Conservation (phyloP, 495 filamentous ascomycete genomes). For the Talaromyces wortmannii region DNA sequence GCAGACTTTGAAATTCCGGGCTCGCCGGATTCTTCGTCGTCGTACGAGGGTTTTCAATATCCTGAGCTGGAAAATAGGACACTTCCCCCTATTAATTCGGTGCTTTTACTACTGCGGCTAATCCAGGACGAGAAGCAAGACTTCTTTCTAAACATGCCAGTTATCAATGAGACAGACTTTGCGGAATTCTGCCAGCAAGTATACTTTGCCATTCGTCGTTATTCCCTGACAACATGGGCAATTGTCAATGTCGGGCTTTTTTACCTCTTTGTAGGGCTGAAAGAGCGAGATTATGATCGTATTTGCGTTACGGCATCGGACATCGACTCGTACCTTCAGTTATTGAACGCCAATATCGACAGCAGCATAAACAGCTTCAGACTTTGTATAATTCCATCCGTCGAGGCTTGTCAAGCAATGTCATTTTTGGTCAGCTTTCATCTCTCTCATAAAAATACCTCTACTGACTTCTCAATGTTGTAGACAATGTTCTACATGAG, state of each 20-base stretch:
- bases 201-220: background rate
- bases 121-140: background rate
- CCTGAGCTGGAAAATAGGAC: background rate
- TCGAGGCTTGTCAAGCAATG: background rate
- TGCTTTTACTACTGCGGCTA: background rate
- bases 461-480: background rate
- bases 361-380: background rate
- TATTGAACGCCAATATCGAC: background rate
- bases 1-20: background rate
- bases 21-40: background rate
- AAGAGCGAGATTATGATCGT: background rate
- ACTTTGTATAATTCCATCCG: background rate
- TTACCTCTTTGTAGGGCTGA: background rate
- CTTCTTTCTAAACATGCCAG: background rate
- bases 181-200: background rate
- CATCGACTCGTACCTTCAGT: background rate
- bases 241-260: background rate
- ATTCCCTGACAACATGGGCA: background rate
- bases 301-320: background rate
- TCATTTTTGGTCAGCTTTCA: background rate
- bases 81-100: background rate
- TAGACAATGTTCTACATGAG: background rate
- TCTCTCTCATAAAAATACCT: background rate
- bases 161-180: background rate
- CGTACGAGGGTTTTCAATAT: background rate